Evolutionary conservation across 75 land plant genomes (phyloP).

Genomic region (Larix kaempferi): DNA sequence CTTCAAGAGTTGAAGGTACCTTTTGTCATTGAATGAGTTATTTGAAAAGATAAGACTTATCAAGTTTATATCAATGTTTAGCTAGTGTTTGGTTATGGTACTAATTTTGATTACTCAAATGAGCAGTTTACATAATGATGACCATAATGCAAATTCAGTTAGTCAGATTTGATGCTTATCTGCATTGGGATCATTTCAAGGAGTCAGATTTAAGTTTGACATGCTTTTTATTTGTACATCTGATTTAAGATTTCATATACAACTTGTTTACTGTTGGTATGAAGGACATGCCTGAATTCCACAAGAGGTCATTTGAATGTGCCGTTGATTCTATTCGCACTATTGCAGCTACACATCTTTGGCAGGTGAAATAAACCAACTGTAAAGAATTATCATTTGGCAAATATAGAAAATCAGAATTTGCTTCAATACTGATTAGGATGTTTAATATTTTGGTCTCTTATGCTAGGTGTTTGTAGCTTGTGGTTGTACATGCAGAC

Average conservation of each 20-base stretch:
- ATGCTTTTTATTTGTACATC: not conserved
- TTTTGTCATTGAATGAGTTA: not conserved
- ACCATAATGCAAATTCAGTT: too few species aligned
- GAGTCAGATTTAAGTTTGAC: conserved; percentile 3
- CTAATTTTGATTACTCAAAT: not conserved
- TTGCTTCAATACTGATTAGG: not conserved
- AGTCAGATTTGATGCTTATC: not conserved
- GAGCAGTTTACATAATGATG: not conserved
- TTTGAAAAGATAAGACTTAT: not conserved
- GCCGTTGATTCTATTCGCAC: conserved; percentile 81
- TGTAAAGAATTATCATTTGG: not conserved
- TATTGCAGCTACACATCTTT: conserved; percentile 95
- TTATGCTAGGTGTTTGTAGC: conserved; percentile 42
- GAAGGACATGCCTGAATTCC: conserved; percentile 89
- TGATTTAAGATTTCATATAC: not conserved
- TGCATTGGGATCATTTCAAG: not conserved
- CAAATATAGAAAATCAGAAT: not conserved
- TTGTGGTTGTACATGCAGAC: conserved; percentile 97
- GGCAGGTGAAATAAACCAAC: conserved; percentile 65
- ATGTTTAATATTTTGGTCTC: not conserved
- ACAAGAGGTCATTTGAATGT: conserved; percentile 87
- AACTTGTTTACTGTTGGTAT: conserved; percentile 8
- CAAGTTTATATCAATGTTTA: not conserved
- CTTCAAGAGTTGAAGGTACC: conserved; percentile 83
- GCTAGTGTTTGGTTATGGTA: not conserved